phyloP scores from a whole-genome alignment of 345 rosid genomes.

The Turritis glabra region DNA sequence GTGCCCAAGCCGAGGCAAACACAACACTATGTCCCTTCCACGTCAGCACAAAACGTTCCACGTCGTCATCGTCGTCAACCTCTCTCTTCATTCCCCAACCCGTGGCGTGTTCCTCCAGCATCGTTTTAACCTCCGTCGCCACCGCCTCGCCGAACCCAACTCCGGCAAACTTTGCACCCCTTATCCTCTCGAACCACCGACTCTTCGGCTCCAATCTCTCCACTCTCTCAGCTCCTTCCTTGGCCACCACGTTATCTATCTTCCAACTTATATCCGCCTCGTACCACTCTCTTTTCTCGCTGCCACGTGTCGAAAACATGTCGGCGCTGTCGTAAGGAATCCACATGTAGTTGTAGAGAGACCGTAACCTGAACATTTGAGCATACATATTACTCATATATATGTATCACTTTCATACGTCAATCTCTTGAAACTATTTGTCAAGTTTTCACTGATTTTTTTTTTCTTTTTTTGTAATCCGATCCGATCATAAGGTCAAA shows the following conservation, averaged over 20 bases:
- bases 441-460: background rate
- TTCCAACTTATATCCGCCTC: constrained; percentile 79
- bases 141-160: constrained; percentile 57
- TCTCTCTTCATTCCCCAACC: constrained; percentile 96
- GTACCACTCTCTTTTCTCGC: constrained; percentile 80
- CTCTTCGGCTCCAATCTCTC: constrained; percentile 74
- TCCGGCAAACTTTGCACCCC: constrained; percentile 55
- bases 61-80: constrained; percentile 48
- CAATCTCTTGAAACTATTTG: background rate
- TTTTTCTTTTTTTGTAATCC: background rate
- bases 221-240: constrained; percentile 72
- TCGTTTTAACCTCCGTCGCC: constrained; percentile 58
- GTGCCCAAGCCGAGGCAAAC: constrained; percentile 84
- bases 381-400: background rate
- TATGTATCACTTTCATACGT: background rate
- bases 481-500: background rate
- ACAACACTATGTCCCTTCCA: constrained; percentile 97
- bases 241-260: constrained; percentile 79
- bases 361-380: constrained; percentile 38
- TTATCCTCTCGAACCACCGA: constrained; percentile 80
- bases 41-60: constrained; percentile 61
- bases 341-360: constrained; percentile 83
- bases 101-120: constrained; percentile 88
- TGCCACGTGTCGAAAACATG: constrained; percentile 66
- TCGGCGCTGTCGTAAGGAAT: constrained; percentile 87